Base-by-base conservation (phyloP, 768 basidiomycete genomes). In the Chalciporus chontae region DNA sequence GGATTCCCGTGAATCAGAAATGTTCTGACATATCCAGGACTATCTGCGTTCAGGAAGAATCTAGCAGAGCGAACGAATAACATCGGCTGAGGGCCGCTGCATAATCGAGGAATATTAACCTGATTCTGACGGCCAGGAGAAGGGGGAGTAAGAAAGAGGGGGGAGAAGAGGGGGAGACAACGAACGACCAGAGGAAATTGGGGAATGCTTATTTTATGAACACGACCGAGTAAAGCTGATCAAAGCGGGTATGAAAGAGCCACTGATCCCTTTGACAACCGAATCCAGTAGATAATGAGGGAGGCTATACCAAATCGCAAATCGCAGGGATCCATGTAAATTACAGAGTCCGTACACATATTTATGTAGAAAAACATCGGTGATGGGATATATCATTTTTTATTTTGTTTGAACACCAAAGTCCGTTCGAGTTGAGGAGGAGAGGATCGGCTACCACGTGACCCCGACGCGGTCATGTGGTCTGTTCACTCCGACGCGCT, bases 401-500 rank as follows among this genome's bases (percentile, higher is more conserved):
- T 56, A 38, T 52, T 21, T 21, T 45, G 36, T 51, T 48, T 26
- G 3, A 8, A 26, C 10, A 31, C 29, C 10, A 31, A 11, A n/a
- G n/a, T n/a, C n/a, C n/a, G 29, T 31, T 10, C 9, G n/a, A n/a
- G 9, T 31, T 11, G 29, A 13, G 29, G 34, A 36, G 34, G 15
- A 14, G n/a, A n/a, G n/a, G n/a, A 15, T 15, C 23, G 24, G 19
- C 0, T 13, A 38, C 59, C 61, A 65, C 50, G 54, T 66, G 62
- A 45, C 0, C 10, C 0, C 0, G 11, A 53, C 52, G 46, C 51
- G 51, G 13, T 55, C 64, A 66, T 56, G 27, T 65, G 64, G 56
- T 27, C 18, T 10, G 17, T 36, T 19, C 8, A 8, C 11, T 15
- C 3, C 8, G 27, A 40, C 55, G 54, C 50, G 56, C 24, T 43